Evolutionary conservation across 176 grass and related monocot species (phyloP).

Genomic region (Elaeis guineensis): DNA sequence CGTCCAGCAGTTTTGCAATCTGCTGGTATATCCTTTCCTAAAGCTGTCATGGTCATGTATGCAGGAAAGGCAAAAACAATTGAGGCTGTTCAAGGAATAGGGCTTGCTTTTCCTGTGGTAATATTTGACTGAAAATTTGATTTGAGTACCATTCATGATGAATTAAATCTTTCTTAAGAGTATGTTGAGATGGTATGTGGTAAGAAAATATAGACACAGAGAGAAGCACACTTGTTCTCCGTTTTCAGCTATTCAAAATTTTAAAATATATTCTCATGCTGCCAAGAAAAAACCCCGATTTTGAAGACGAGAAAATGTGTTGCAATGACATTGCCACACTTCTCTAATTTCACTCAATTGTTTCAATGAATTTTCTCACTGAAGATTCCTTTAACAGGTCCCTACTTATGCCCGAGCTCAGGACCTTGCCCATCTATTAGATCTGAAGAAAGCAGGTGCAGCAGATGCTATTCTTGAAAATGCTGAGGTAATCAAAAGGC

Average conservation of each 20-base stretch:
- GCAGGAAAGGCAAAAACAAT: constrained; percentile 62
- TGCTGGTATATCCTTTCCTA: constrained; percentile 87
- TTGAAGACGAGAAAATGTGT: no score
- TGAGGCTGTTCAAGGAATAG: constrained; percentile 70
- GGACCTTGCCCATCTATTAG: constrained; percentile 70
- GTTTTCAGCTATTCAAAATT: no score
- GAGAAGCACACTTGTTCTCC: no score
- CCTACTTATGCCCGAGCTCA: constrained; percentile 73
- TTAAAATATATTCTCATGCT: no score
- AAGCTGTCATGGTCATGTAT: constrained; percentile 98
- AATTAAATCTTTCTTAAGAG: no score
- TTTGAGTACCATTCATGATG: no score
- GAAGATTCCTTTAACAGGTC: constrained; percentile 33
- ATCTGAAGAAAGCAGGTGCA: constrained; percentile 83
- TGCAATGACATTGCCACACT: no score
- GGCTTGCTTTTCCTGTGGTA: constrained; percentile 92
- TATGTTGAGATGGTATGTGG: no score
- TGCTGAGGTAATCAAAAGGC: constrained; percentile 47
- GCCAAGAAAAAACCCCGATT: no score
- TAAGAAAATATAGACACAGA: no score
- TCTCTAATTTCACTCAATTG: no score
- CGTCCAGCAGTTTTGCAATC: constrained; percentile 90
- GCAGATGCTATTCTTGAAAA: constrained; percentile 94
- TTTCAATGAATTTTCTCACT: no score
- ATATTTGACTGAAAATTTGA: constrained; percentile 6